Evolutionary conservation across 768 basidiomycete genomes (phyloP).

Genomic region (Hortiboletus flavorubellus): DNA sequence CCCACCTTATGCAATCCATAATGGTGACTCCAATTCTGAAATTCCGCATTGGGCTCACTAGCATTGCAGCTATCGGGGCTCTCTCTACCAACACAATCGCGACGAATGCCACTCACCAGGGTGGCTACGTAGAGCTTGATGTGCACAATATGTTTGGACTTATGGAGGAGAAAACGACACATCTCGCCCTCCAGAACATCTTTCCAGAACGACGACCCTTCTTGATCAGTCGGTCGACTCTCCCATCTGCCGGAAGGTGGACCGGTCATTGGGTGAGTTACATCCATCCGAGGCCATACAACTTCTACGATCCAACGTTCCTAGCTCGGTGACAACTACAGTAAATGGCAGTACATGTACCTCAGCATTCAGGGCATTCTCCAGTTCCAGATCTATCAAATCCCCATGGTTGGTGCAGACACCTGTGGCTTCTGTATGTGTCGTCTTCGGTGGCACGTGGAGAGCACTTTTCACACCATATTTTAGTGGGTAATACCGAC

Average conservation of each 20-base stretch:
- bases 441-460: background rate
- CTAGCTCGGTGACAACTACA: conserved; percentile 71
- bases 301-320: conserved; percentile 27
- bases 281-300: background rate
- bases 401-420: conserved; percentile 79
- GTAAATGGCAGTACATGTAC: conserved; percentile 67
- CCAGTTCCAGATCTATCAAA: conserved; percentile 79
- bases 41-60: background rate
- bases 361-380: conserved; percentile 71
- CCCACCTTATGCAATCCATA: conserved; percentile 71
- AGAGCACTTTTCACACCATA: conserved; percentile 1
- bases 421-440: conserved; percentile 36
- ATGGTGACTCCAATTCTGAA: conserved; percentile 39
- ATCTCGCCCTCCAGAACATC: conserved; percentile 51
- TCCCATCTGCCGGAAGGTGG: conserved; percentile 63
- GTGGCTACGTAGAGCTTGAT: conserved; percentile 59
- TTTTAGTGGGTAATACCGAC: conserved; percentile 51
- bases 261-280: conserved; percentile 59
- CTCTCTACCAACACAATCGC: conserved; percentile 54
- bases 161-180: conserved; percentile 65
- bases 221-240: conserved; percentile 63
- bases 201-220: conserved; percentile 62
- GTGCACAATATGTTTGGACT: conserved; percentile 66
- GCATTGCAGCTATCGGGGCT: conserved; percentile 42
- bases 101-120: conserved; percentile 65